A percentile compares a stretch with the other conserved stretches of the same genome.
Conservation (phyloP, 2,329 filamentous ascomycete species). For the Beauveria rudraprayagi region DNA sequence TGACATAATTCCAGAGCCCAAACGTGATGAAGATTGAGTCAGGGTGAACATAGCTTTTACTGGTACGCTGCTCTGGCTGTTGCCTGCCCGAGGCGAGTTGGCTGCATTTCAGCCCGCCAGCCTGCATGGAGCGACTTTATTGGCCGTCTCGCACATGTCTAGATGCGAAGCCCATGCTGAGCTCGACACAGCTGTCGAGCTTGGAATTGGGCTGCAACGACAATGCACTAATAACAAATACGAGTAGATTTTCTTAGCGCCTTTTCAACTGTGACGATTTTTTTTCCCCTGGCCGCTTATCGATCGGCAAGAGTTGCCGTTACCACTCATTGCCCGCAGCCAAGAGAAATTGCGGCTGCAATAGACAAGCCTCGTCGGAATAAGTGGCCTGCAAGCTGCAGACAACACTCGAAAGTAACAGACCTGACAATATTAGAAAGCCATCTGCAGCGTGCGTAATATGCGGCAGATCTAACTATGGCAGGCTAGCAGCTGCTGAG, state of each 20-base stretch:
- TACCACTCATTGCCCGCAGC: not conserved
- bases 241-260: too few species aligned
- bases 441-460: slow-evolving; percentile 4
- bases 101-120: not conserved
- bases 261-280: too few species aligned
- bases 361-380: not conserved
- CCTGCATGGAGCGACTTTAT: not conserved
- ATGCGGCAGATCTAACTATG: not conserved
- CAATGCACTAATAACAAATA: too few species aligned
- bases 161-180: not conserved
- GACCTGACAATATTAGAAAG: not conserved
- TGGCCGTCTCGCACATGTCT: not conserved
- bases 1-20: too few species aligned
- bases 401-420: not conserved
- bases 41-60: too few species aligned
- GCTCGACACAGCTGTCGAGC: not conserved
- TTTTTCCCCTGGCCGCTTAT: not conserved
- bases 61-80: not conserved
- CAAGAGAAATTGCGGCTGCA: not conserved
- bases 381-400: not conserved
- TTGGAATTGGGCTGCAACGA: not conserved
- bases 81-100: not conserved
- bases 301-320: not conserved
- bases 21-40: too few species aligned
- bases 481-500: not conserved